Base-by-base conservation (phyloP, 805 yeast species). In the Kazachstania viticola region DNA sequence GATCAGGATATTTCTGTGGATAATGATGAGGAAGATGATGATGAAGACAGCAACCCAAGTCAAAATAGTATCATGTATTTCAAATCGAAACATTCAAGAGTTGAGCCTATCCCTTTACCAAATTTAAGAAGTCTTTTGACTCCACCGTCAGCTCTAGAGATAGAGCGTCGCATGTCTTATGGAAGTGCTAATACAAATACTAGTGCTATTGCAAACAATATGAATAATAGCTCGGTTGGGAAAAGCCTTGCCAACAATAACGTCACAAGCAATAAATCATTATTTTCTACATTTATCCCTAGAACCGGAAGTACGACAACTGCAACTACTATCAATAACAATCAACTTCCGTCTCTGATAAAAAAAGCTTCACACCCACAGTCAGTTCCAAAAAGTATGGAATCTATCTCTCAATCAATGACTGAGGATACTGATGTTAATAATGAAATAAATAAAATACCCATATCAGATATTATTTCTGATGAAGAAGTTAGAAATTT, bases 101-200 rank as follows among this genome's bases (percentile, higher is more conserved):
- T 59, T 9, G 45, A 42, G 5, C 63, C 65, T 2, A 59, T 60
- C 6, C 52, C 55, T 1, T 53, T 60, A 14, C 65, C 64, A n/a
- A 41, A 36, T 21, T 31, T 48, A 3, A 32, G 32, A 26, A 27
- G 32, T n/a, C 9, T 36, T 18, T 27, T 37, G n/a, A 37, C 42
- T 8, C 40, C 45, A 1, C 41, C 44, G 12, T 37, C 48, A 26
- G 32, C 41, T 14, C n/a, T 36, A 34, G 13, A 36, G 19, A 18
- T 35, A 14, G 40, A 38, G n/a, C 41, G 41, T 18, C 37, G 46
- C 23, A 8, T 14, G 11, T 41, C 41, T 9, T 39, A 31, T 13
- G 13, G 28, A 12, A 23, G 15, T 15, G 14, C 11, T 17, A 28
- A 22, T n/a, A 17, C 27, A 9, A 30, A 26, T 25, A n/a, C n/a